These are phyloP conservation scores for Hypericum androsaemum DNA, from an alignment of 345 rosid genomes.

Conservation along the genomic window DNA sequence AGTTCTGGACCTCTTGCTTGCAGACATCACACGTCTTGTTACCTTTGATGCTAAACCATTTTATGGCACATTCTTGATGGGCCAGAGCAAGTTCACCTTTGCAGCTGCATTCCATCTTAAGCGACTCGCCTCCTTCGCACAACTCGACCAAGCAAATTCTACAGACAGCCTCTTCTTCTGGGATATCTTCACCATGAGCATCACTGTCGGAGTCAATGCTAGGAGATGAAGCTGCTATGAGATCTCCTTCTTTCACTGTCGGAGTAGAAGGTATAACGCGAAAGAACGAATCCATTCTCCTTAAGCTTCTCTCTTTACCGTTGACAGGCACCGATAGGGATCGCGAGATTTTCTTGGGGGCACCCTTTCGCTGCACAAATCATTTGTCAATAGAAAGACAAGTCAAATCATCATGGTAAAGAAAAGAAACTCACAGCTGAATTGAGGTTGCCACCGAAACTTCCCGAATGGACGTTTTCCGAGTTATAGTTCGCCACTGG, in stretches of 20 bases:
- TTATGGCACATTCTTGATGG: constrained; percentile 82
- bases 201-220: constrained; percentile 40
- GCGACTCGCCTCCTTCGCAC: constrained; percentile 89
- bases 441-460: constrained; percentile 28
- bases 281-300: constrained; percentile 84
- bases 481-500: constrained; percentile 29
- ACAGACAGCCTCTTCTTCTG: constrained; percentile 91
- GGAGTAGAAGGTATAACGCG: constrained; percentile 80
- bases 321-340: constrained; percentile 78
- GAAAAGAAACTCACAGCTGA: constrained; percentile 42
- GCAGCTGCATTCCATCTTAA: constrained; percentile 98
- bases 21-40: constrained; percentile 90
- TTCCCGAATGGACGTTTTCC: constrained; percentile 39
- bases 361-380: constrained; percentile 50
- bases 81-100: constrained; percentile 96
- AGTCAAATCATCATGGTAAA: too few species aligned
- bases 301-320: constrained; percentile 50
- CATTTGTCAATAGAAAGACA: neutral
- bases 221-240: constrained; percentile 25
- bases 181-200: constrained; percentile 75
- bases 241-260: constrained; percentile 56
- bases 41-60: constrained; percentile 94
- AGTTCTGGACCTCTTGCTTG: constrained; percentile 73
- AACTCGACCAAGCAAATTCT: constrained; percentile 85
- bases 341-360: constrained; percentile 40